Evolutionary conservation across 2,329 filamentous ascomycete species (phyloP).

Genomic region (Aspergillus sclerotialis): DNA sequence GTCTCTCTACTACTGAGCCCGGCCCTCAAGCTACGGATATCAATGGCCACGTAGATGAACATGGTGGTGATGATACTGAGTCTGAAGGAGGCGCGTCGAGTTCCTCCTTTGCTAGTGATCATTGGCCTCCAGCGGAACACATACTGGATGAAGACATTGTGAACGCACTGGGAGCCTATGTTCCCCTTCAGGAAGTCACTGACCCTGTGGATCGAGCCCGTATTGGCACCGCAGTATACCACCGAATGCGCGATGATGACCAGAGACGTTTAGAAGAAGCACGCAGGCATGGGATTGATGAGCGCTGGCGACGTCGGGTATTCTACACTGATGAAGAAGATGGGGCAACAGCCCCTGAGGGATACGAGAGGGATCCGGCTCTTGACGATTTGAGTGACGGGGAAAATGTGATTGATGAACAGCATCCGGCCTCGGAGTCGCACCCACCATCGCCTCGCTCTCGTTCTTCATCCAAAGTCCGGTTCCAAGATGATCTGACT

Average conservation of each 20-base stretch:
- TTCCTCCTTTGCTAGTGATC: conserved; percentile 21
- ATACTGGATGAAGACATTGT: conserved; percentile 36
- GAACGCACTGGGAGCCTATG: conserved; percentile 34
- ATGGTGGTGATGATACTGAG: conserved; percentile 16
- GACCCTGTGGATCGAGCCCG: conserved; percentile 36
- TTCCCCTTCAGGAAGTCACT: conserved; percentile 36
- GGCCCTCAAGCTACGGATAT: conserved; percentile 5
- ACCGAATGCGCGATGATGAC: conserved; percentile 34
- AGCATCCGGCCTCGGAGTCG: conserved; percentile 22
- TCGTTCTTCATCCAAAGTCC: conserved; percentile 70
- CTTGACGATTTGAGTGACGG: conserved; percentile 42
- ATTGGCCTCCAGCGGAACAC: conserved; percentile 35
- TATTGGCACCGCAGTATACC: conserved; percentile 31
- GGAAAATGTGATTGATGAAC: conserved; percentile 45
- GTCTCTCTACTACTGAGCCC: conserved; percentile 12
- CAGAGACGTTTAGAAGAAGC: conserved; percentile 29
- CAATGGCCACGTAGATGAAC: conserved; percentile 10
- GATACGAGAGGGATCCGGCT: conserved; percentile 45
- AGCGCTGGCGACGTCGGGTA: conserved; percentile 68
- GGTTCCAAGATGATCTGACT: conserved; percentile 64
- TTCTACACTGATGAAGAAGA: conserved; percentile 87
- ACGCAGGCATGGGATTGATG: conserved; percentile 46
- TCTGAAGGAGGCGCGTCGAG: conserved; percentile 18
- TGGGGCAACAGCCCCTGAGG: conserved; percentile 57
- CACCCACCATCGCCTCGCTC: conserved; percentile 49